These are phyloP conservation scores for Cercospora sp. DNA, from an alignment of 2,329 filamentous ascomycete genomes.

Conservation along the genomic window DNA sequence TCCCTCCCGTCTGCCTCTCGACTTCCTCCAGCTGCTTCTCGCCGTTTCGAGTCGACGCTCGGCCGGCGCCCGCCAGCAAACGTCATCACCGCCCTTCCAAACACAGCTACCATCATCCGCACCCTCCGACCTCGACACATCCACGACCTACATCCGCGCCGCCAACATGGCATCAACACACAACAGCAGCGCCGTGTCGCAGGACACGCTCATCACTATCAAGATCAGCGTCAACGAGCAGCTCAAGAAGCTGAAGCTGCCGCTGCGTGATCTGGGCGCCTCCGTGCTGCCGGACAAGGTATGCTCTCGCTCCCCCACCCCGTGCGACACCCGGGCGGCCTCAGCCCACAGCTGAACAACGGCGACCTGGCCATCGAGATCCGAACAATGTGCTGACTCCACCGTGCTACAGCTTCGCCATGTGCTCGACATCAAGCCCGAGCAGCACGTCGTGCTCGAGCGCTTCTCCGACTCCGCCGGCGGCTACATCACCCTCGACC, in stretches of 20 bases:
- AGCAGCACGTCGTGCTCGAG: constrained; percentile 71
- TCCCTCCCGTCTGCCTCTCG: background rate
- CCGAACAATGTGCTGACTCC: constrained; percentile 23
- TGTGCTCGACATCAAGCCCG: constrained; percentile 64
- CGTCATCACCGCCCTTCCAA: constrained; percentile 14
- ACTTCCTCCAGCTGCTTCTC: background rate
- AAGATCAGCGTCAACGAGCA: constrained; percentile 78
- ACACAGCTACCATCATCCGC: constrained; percentile 6
- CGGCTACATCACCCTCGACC: constrained; percentile 76
- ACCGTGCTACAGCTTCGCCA: constrained; percentile 62
- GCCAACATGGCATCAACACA: constrained; percentile 42
- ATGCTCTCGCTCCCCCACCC: constrained; percentile 42
- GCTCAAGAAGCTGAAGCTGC: constrained; percentile 83
- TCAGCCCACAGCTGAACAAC: constrained; percentile 1
- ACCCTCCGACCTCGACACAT: constrained; percentile 3
- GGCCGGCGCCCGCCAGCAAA: constrained; percentile 7
- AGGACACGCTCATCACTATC: constrained; percentile 77
- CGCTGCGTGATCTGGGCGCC: constrained; percentile 78
- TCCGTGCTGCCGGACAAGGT: constrained; percentile 80
- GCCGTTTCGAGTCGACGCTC: background rate
- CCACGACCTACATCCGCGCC: background rate
- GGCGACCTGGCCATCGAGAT: constrained; percentile 6
- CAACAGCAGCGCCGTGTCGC: constrained; percentile 49
- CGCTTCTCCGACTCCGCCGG: constrained; percentile 93
- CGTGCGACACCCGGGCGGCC: constrained; percentile 2